phyloP scores from a whole-genome alignment of 805 yeast genomes.

The Saturnispora kantuleensis region DNA sequence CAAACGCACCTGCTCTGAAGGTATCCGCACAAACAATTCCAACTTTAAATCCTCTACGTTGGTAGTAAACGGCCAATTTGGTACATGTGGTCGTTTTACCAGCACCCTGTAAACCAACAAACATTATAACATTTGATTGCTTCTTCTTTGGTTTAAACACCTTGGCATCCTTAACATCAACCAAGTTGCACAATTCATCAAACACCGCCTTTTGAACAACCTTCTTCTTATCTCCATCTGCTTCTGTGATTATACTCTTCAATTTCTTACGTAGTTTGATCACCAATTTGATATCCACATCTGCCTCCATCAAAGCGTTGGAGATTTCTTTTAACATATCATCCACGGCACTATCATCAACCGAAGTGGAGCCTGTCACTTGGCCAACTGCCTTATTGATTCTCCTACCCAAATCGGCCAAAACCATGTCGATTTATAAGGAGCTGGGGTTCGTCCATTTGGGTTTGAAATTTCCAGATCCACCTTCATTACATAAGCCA shows the following conservation, averaged over 20 bases:
- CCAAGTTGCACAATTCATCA: slow-evolving; percentile 82
- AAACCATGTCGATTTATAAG: slow-evolving; percentile 43
- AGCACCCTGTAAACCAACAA: slow-evolving; percentile 97
- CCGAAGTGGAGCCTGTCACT: slow-evolving; percentile 49
- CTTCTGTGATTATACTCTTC: slow-evolving; percentile 44
- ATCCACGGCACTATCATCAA: slow-evolving; percentile 49
- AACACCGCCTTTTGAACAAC: slow-evolving; percentile 83
- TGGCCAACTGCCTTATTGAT: slow-evolving; percentile 65
- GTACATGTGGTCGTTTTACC: slow-evolving; percentile 99
- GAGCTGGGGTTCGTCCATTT: background rate
- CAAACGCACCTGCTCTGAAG: slow-evolving; percentile 99
- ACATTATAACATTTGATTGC: slow-evolving; percentile 75
- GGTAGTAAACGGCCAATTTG: slow-evolving; percentile 88
- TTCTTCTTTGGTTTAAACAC: slow-evolving; percentile 79
- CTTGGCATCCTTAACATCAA: slow-evolving; percentile 47
- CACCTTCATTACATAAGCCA: background rate
- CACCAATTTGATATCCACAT: slow-evolving; percentile 82
- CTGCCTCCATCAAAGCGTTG: slow-evolving; percentile 86
- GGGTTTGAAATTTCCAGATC: too few species aligned
- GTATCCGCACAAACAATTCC: slow-evolving; percentile 99
- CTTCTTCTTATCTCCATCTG: slow-evolving; percentile 67
- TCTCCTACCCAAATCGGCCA: slow-evolving; percentile 70
- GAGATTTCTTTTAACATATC: slow-evolving; percentile 78
- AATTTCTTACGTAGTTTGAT: slow-evolving; percentile 66
- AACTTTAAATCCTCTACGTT: slow-evolving; percentile 85